These are phyloP conservation scores for Telfairia occidentalis DNA, from an alignment of 331 rosid genomes.

Conservation along the genomic window DNA sequence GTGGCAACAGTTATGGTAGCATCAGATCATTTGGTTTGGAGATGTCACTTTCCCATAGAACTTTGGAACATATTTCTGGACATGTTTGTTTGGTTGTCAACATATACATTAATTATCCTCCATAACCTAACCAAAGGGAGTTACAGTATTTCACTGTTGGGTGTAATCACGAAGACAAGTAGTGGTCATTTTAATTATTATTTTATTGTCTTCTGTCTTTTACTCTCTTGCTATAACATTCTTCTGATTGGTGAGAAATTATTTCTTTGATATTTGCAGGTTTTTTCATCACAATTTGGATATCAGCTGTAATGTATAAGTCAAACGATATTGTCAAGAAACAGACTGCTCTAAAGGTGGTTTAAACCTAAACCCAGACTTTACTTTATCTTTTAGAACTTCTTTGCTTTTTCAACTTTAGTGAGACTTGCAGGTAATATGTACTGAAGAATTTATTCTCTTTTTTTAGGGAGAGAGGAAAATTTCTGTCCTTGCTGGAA, in stretches of 20 bases:
- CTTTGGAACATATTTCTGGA: not conserved
- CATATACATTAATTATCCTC: not conserved
- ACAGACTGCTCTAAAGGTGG: conserved; percentile 91
- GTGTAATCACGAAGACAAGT: not conserved
- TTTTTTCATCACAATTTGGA: conserved; percentile 65
- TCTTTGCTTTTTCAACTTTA: not conserved
- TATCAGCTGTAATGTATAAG: conserved; percentile 77
- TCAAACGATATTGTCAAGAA: conserved; percentile 74
- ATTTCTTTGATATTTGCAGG: conserved; percentile 40
- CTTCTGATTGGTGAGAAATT: conserved; percentile 8
- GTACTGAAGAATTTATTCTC: conserved; percentile 5
- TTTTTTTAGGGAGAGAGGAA: conserved; percentile 76
- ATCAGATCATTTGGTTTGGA: conserved; percentile 6
- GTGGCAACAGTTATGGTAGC: conserved; percentile 1
- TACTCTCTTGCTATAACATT: conserved; percentile 5
- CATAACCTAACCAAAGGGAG: not conserved
- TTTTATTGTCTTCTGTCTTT: not conserved
- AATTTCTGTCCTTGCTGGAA: conserved; percentile 38
- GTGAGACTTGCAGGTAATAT: not conserved
- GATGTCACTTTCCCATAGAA: not conserved
- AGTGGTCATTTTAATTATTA: not conserved
- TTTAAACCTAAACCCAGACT: not conserved
- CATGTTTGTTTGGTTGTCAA: not conserved
- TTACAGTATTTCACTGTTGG: not conserved
- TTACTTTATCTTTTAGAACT: not conserved